Base-by-base conservation (phyloP, 164 flowering plant genomes). In the Brasenia schreberi region DNA sequence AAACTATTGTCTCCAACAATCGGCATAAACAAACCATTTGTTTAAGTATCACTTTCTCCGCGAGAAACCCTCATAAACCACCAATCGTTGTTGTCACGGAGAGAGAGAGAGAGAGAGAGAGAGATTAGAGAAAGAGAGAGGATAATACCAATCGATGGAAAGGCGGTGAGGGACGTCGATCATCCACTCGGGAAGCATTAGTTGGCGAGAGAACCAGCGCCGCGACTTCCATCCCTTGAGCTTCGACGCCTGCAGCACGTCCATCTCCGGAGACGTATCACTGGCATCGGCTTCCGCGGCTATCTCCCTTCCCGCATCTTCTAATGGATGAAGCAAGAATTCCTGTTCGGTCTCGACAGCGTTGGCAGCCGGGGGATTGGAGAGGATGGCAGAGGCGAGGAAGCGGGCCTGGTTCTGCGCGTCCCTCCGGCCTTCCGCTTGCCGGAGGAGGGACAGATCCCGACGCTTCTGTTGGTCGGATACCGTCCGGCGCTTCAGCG, bases 171-270 rank as follows among this genome's bases (percentile, higher is more conserved):
- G 99, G 42, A 95, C 84, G 59, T 95, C 99, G 67, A 95, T 84
- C 99, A 95, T 95, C 99, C 99, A 95, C 77, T 95, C 99, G 1
- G 96, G 99, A 6, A 91, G 85, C 97, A 91, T 89, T 16, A 94
- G 78, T 78, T 91, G 99, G 39, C 75, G 78, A 42, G 99, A 81
- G 67, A 91, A 95, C 97, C 96, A 92, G 64, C 78, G 72, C 1
- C 97, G 90, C 52, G 85, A 96, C 43, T 85, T 95, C 0, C 80
- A 19, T 18, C 96, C 96, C 77, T 72, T 79, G 53, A 95, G 90
- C 74, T 77, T 87, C 49, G 96, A 78, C 5, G 97, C 96, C 19
- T 83, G 79, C 42, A 75, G 72, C 44, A 91, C 78, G 66, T 87
- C 87, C 14, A 84, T 65, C 23, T 79, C 88, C 53, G 67, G 67